These are phyloP conservation scores for Coemansia sp. DNA, from an alignment of 192 early-diverging fungal genomes.

Conservation along the genomic window DNA sequence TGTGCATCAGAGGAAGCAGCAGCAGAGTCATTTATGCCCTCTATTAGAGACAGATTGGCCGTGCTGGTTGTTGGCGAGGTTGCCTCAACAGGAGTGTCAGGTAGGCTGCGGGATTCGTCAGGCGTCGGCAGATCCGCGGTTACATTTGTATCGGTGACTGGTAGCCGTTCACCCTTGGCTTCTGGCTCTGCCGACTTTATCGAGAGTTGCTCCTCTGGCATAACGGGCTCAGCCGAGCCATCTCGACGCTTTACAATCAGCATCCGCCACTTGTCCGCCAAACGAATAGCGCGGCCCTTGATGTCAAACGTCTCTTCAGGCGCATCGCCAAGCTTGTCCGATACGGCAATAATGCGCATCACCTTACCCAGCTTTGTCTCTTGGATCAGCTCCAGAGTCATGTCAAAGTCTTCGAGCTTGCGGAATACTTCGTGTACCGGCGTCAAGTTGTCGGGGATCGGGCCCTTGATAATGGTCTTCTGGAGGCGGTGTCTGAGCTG, in stretches of 20 bases:
- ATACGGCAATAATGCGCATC: slow-evolving; percentile 52
- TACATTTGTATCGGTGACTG: neutral
- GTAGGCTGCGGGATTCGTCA: neutral
- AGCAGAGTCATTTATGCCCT: slow-evolving; percentile 9
- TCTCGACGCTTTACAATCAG: slow-evolving; percentile 43
- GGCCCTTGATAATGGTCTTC: slow-evolving; percentile 55
- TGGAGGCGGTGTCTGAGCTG: slow-evolving; percentile 57
- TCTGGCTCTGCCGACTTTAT: slow-evolving; percentile 20
- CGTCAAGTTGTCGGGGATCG: slow-evolving; percentile 39
- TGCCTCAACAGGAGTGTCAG: neutral
- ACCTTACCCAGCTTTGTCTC: slow-evolving; percentile 59
- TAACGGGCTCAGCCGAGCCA: slow-evolving; percentile 31
- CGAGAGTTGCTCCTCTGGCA: slow-evolving; percentile 34
- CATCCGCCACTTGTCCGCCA: slow-evolving; percentile 54
- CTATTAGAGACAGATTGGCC: neutral
- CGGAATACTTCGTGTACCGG: slow-evolving; percentile 48
- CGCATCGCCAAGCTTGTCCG: slow-evolving; percentile 38
- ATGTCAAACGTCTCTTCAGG: slow-evolving; percentile 50
- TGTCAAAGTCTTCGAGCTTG: slow-evolving; percentile 53
- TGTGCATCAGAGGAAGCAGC: neutral
- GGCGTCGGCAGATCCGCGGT: neutral
- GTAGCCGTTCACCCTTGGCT: neutral
- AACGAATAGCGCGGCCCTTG: slow-evolving; percentile 48
- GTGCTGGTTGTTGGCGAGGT: neutral
- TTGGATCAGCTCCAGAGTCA: slow-evolving; percentile 55